These are phyloP conservation scores for Diplodia mutila DNA, from an alignment of 2,329 filamentous ascomycete genomes.

Conservation along the genomic window DNA sequence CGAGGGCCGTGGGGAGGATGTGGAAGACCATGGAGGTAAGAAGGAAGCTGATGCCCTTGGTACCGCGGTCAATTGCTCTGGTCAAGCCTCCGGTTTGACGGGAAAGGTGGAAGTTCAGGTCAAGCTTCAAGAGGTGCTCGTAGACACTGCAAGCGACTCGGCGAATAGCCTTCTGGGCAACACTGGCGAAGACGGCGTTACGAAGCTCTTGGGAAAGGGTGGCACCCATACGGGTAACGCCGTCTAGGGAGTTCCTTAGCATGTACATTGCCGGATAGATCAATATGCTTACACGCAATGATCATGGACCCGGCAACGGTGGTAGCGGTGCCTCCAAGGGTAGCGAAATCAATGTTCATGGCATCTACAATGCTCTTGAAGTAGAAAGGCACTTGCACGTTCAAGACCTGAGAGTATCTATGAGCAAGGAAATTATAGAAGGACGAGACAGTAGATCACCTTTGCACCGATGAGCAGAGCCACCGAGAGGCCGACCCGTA, in stretches of 20 bases:
- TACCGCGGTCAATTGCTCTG: slow-evolving; percentile 91
- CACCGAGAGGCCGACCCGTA: slow-evolving; percentile 84
- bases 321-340: slow-evolving; percentile 83
- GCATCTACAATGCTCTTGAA: slow-evolving; percentile 98
- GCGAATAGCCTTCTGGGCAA: slow-evolving; percentile 95
- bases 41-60: slow-evolving; percentile 97
- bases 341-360: slow-evolving; percentile 94
- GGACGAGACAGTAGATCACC: slow-evolving; percentile 47
- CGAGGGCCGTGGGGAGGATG: slow-evolving; percentile 87
- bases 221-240: slow-evolving; percentile 82
- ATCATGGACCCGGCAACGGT: slow-evolving; percentile 93
- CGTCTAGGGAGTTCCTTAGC: slow-evolving; percentile 58
- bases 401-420: slow-evolving; percentile 63
- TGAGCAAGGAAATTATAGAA: slow-evolving; percentile 27
- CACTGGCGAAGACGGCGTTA: slow-evolving; percentile 95
- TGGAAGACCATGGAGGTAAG: slow-evolving; percentile 99
- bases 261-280: neutral
- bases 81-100: slow-evolving; percentile 95
- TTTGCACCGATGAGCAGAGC: slow-evolving; percentile 85
- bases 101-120: slow-evolving; percentile 90
- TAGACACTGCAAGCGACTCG: slow-evolving; percentile 91
- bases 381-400: slow-evolving; percentile 98
- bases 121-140: slow-evolving; percentile 82
- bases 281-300: slow-evolving; percentile 67
- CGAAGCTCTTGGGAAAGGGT: slow-evolving; percentile 90